Base-by-base conservation (phyloP, 2,329 filamentous ascomycete species). In the Penicillium rolfsii region DNA sequence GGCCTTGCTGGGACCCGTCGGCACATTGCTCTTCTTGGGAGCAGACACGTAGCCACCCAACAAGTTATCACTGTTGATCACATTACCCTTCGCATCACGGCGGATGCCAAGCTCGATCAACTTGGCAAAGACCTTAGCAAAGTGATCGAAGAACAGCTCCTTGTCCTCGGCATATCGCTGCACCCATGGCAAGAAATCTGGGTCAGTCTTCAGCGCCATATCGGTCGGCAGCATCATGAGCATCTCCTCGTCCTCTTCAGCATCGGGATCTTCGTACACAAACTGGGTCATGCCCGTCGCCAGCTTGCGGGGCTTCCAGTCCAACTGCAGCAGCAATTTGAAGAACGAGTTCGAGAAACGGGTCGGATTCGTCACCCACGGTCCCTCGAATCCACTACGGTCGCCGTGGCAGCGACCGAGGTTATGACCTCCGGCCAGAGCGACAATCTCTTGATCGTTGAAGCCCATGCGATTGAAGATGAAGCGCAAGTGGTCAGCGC, bases 191-290 rank as follows among this genome's bases (percentile, higher is more conserved):
- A 77, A 71, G 70, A 89, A 89, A 5, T 65, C 70, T 2, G 78
- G 71, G 64, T 89, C 86, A 1, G 80, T 77, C 4, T 83, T 74
- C 41, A 89, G 77, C 4, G 85, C 82, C 68, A 89, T 82, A 70
- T 89, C 86, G 2, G 86, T 87, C 0, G 86, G 86, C 70, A 89
- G 70, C 87, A 89, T 89, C 87, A 89, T 89, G 45, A 89, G 75
- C 58, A 84, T 83, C 60, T 83, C 82, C 48, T 82, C 81, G 41
- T 71, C 72, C 66, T 78, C 78, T 57, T 76, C 75, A 22, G 72
- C 70, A 65, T 87, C 83, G 50, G 86, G 83, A 63, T 87, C 85
- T 52, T 82, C 81, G 67, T 85, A 85, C 48, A 83, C 82, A 71
- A 86, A 89, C 74, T 88, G 85, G 57, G 78, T 75, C 19, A 85